Base-by-base conservation (phyloP, 2,329 filamentous ascomycete genomes). In the Cladosporium oxysporum region DNA sequence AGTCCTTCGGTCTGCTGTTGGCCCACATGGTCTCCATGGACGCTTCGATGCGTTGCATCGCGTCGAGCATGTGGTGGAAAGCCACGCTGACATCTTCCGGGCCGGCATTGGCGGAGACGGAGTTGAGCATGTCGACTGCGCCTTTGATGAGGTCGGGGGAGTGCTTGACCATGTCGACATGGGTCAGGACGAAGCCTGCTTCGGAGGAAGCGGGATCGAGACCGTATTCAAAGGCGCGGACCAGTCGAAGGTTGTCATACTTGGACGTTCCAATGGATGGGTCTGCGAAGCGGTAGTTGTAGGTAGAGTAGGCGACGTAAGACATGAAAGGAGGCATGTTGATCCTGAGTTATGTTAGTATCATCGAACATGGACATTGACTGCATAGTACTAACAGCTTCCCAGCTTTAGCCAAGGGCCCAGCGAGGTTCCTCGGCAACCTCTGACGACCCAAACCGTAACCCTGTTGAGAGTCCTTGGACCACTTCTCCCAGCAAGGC, bases 251-350 rank as follows among this genome's bases (percentile, higher is more conserved):
- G 81, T 88, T 88, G 47, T 81, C 78, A 71, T 89, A 88, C 18
- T 71, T 66, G 16, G 81, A 79, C 18, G 84, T 77, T 26, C 85
- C 85, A 66, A 82, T 79, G 11, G 80, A 76, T n/a, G 82, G 81
- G 62, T 88, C 81, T n/a, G 79, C 83, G n/a, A 88, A 79, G 62
- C 82, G 83, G 70, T 88, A 89, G 78, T 89, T 89, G 80, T 86
- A 89, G 21, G 88, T 80, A 29, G 84, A 83, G 73, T 88, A 88
- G 0, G 84, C 85, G 53, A 87, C 87, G 72, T 89, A 97, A 74
- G 95, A 92, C 91, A 97, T 94, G 81, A 96, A 97, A 2, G 93
- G 92, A 73, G 94, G 91, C 77, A 97, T 93, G 66, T 92, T 90
- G 70, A 83, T 79, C 67, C 86, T 88, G 67, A 26, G 58, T 67